Conservation (phyloP, 1,284 basidiomycete species). For the Trichosporon coremiiforme region DNA sequence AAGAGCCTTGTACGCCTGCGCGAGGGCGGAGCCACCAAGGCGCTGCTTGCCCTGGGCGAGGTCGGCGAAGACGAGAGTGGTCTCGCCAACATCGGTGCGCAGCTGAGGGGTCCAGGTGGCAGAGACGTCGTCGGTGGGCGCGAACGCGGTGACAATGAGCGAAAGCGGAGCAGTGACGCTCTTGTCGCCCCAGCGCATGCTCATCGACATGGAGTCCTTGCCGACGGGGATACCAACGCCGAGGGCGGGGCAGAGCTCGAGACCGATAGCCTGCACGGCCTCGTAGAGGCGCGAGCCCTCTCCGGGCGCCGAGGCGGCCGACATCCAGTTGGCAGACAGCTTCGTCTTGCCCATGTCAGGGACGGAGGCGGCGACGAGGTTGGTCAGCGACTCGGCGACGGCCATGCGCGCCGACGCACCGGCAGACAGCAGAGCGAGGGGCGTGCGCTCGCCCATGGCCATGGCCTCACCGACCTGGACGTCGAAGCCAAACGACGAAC, state of each 20-base stretch:
- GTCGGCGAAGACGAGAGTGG: constrained; percentile 85
- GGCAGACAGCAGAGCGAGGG: constrained; percentile 81
- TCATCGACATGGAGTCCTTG: constrained; percentile 99
- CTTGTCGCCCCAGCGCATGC: constrained; percentile 84
- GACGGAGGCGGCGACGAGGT: constrained; percentile 82
- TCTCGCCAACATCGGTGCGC: constrained; percentile 63
- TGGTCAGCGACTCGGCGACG: constrained; percentile 89
- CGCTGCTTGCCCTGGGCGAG: constrained; percentile 80
- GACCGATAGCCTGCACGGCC: constrained; percentile 87
- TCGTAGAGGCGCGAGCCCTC: constrained; percentile 91
- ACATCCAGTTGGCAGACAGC: constrained; percentile 99
- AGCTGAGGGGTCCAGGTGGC: constrained; percentile 93
- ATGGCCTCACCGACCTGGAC: constrained; percentile 87
- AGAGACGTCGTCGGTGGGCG: constrained; percentile 76
- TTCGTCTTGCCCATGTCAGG: constrained; percentile 76
- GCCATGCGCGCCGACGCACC: constrained; percentile 95
- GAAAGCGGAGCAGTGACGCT: constrained; percentile 86
- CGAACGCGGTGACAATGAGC: constrained; percentile 92
- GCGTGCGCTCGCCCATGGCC: constrained; percentile 96
- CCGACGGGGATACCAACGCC: constrained; percentile 95
- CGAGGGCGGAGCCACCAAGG: constrained; percentile 90
- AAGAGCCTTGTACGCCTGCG: constrained; percentile 92
- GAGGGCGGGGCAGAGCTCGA: constrained; percentile 92
- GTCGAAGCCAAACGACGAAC: constrained; percentile 89
- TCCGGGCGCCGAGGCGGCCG: constrained; percentile 83